phyloP scores from a whole-genome alignment of 2,329 filamentous ascomycete genomes.

The Calonectria montana region DNA sequence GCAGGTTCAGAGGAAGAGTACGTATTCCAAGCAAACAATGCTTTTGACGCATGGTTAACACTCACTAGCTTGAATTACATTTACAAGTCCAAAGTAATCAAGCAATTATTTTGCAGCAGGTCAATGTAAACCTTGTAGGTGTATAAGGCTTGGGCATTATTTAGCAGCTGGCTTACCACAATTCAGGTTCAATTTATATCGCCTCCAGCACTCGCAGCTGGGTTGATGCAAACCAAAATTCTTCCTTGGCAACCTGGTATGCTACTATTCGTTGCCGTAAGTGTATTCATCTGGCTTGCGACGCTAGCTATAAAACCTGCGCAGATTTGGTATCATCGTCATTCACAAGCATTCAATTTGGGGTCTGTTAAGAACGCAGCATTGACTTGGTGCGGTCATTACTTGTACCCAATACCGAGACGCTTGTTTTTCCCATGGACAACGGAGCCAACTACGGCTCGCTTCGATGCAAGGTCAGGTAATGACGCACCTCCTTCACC shows the following conservation, averaged over 20 bases:
- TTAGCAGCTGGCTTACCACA: not conserved
- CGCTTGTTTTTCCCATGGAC: too few relatives aligned
- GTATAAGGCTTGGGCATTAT: rapidly evolving
- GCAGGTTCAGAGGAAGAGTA: not conserved
- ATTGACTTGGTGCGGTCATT: not conserved
- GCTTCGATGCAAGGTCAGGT: not conserved
- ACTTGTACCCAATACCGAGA: too few relatives aligned
- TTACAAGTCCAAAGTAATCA: not conserved
- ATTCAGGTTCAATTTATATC: not conserved
- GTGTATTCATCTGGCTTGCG: not conserved
- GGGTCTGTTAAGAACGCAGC: not conserved
- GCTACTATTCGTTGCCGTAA: not conserved
- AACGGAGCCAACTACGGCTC: not conserved
- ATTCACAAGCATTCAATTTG: not conserved
- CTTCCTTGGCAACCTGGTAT: not conserved
- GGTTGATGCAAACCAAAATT: not conserved
- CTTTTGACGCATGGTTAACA: not conserved
- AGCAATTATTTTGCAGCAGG: not conserved
- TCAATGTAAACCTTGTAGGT: not conserved
- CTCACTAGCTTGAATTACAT: not conserved
- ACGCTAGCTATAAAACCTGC: too few relatives aligned
- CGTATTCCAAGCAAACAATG: rapidly evolving
- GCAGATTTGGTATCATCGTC: not conserved
- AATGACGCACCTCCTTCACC: not conserved
- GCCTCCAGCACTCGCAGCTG: not conserved